A percentile compares a stretch with the other conserved stretches of the same genome.
These are phyloP conservation scores for Gentiana dahurica DNA, from an alignment of 257 asterid species.

Conservation along the genomic window DNA sequence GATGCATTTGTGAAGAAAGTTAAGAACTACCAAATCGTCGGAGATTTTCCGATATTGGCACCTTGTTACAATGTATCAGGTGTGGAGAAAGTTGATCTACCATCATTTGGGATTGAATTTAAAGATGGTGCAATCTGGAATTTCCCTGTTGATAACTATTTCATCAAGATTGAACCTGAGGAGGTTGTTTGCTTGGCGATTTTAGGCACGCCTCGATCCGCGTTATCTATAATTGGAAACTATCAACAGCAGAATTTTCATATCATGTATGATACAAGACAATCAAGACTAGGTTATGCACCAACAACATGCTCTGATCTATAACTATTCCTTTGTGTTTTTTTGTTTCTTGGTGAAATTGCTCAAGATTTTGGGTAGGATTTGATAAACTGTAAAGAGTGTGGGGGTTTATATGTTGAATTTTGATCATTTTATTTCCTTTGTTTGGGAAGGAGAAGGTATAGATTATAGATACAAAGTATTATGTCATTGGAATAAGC, in stretches of 20 bases:
- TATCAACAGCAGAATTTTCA: conserved; percentile 94
- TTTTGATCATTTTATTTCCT: not conserved
- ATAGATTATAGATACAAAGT: too few species aligned
- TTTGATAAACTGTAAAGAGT: not conserved
- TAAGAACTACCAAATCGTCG: conserved; percentile 34
- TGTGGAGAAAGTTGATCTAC: conserved; percentile 29
- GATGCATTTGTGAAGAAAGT: conserved; percentile 51
- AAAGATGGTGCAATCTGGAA: conserved; percentile 85
- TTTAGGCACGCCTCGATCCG: conserved; percentile 59
- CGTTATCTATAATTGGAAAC: conserved; percentile 82
- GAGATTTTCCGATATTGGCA: conserved; percentile 57
- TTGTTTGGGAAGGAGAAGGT: not conserved
- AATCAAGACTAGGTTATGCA: conserved; percentile 78
- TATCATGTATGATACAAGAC: conserved; percentile 53
- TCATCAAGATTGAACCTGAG: conserved; percentile 64
- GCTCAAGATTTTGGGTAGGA: not conserved
- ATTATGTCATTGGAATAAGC: too few species aligned
- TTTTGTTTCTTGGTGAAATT: not conserved
- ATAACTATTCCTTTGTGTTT: conserved; percentile 10
- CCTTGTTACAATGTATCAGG: conserved; percentile 87
- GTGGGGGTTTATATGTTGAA: not conserved
- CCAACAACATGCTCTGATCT: conserved; percentile 63
- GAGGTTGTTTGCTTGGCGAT: conserved; percentile 79
- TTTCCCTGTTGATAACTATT: conserved; percentile 72
- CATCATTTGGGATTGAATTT: conserved; percentile 65